Conservation (phyloP, 257 asterid species). For the Nicotiana tomentosiformis region DNA sequence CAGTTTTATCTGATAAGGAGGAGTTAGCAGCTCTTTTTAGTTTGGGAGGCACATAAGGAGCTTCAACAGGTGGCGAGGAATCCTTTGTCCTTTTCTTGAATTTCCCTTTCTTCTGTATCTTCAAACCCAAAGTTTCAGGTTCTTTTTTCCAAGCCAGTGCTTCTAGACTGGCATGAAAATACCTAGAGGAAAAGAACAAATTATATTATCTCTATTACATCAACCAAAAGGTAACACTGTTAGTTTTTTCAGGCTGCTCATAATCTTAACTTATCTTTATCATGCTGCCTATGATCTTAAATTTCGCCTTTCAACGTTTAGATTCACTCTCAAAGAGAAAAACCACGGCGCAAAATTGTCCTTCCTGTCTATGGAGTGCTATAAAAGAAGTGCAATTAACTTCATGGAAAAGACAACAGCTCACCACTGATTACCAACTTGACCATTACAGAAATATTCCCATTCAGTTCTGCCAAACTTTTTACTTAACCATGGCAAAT, state of each 20-base stretch:
- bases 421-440: not conserved
- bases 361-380: not conserved
- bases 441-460: not conserved
- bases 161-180: constrained; percentile 62
- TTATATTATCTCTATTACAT: not conserved
- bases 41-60: constrained; percentile 79
- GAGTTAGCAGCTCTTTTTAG: constrained; percentile 42
- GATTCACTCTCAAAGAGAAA: not conserved
- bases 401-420: not conserved
- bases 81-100: constrained; percentile 63
- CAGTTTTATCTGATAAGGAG: constrained; percentile 52
- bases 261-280: not conserved
- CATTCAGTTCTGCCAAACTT: not conserved
- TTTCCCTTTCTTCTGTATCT: constrained; percentile 54
- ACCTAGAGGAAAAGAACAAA: constrained; percentile 34
- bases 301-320: not conserved
- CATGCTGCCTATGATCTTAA: not conserved
- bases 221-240: not conserved
- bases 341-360: not conserved
- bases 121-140: constrained; percentile 45
- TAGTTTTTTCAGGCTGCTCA: not conserved
- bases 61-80: constrained; percentile 48
- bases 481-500: not conserved
- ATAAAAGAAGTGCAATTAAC: constrained; percentile 5
- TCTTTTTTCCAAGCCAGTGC: constrained; percentile 36